Evolutionary conservation across 495 filamentous ascomycete genomes (phyloP).

Genomic region (Pseudevernia furfuracea): DNA sequence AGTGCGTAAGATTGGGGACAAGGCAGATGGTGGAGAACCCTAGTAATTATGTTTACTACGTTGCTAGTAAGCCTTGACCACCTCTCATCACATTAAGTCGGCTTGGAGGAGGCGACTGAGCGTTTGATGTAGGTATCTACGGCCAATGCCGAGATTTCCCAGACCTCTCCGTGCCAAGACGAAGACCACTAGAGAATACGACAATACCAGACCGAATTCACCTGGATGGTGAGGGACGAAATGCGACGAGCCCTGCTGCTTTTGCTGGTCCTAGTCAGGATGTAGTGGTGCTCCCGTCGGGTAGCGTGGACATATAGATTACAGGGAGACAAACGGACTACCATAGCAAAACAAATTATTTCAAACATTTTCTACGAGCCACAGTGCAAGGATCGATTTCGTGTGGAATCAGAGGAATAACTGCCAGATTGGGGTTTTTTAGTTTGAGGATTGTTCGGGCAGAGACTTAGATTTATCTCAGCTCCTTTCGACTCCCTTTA

Average conservation of each 20-base stretch:
- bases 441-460: no score
- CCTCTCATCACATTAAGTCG: background rate
- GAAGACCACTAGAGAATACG: background rate
- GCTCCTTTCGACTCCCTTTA: no score
- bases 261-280: background rate
- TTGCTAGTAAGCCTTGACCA: background rate
- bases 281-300: background rate
- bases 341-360: background rate
- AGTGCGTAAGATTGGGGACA: background rate
- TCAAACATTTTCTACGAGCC: background rate
- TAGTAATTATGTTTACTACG: background rate
- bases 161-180: background rate
- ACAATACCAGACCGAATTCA: background rate
- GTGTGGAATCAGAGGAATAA: no score
- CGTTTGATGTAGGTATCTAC: background rate
- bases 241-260: background rate
- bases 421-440: no score
- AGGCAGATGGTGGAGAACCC: background rate
- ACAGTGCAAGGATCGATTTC: no score
- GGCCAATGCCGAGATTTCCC: background rate
- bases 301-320: background rate
- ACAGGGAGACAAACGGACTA: background rate
- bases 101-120: background rate
- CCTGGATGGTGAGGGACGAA: background rate
- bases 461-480: no score